Percentiles rank a stretch among this genome's conserved stretches.
phyloP scores from a whole-genome alignment of 2,329 filamentous ascomycete species.

The Oidium heveae region DNA sequence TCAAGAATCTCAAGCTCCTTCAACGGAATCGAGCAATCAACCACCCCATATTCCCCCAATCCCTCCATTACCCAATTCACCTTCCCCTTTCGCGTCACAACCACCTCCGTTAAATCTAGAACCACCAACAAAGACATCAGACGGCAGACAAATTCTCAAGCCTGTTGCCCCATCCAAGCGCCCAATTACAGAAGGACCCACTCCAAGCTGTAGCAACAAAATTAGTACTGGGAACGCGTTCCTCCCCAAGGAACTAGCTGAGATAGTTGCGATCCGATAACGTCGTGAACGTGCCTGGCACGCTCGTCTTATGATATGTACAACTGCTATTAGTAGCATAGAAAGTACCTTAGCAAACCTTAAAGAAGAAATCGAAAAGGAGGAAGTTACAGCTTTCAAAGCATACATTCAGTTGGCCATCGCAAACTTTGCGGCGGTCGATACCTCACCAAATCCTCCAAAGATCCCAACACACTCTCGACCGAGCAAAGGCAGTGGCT shows the following conservation, averaged over 20 bases:
- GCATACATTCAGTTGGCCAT: neutral
- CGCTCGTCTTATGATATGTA: no score
- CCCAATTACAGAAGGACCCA: neutral
- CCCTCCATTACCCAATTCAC: neutral
- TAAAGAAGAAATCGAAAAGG: no score
- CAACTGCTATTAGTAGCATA: no score
- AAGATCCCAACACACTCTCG: neutral
- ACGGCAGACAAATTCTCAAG: neutral
- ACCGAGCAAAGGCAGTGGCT: neutral
- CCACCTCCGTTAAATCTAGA: neutral
- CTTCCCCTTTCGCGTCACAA: neutral
- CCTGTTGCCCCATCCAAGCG: neutral
- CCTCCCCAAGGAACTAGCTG: no score
- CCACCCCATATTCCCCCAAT: neutral
- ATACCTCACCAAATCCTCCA: neutral
- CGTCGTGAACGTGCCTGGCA: no score
- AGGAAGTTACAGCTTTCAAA: neutral
- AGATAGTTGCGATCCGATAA: no score
- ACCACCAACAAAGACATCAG: neutral
- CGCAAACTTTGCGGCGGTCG: neutral
- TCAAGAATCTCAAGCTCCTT: neutral
- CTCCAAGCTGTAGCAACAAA: neutral
- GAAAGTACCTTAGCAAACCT: no score
- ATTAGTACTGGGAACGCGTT: neutral
- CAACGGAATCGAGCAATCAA: neutral